Evolutionary conservation across 2,329 filamentous ascomycete species (phyloP), one percentile per base, ranked within the genome.

Genomic region (Paraphoma sp.): DNA sequence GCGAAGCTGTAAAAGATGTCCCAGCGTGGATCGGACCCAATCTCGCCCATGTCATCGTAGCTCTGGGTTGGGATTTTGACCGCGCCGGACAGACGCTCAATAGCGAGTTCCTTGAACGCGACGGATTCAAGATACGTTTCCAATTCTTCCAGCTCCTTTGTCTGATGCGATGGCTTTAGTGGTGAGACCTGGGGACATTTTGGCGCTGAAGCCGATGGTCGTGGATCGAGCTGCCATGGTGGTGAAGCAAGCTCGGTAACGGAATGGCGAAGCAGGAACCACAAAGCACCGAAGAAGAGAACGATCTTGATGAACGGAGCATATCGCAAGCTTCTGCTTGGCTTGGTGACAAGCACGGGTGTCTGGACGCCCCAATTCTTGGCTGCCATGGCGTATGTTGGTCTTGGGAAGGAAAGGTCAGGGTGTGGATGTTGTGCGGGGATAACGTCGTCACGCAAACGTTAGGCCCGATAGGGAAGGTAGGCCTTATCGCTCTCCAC

Each of bases 21-120:
- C 82, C 87, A 90, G 49, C 84, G 79, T 43, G 80, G 72, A 64
- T 89, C 87, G 42, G 80, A 75, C 30, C 82, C 84, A 14, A 88
- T 74, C 0, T 76, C 72, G 4, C 83, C 83, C 59, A 87, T 75
- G 58, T 86, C 81, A 62, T 87, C 84, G 51, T 81, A 86, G 0
- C 82, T 82, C 46, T 84, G 76, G 1, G 85, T 85, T 0, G 84
- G 83, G 28, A 87, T 79, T 63, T 82, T 80, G 30, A 88, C 78
- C 18, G 82, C 78, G 3, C 78, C 77, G 12, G 81, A 71, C 55
- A 85, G 65, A 11, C 74, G 66, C 30, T 65, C 56, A n/a, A 78
- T 69, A 4, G 71, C 71, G 29, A 68, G 57, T 44, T 73, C 64
- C 14, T 65, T 65, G 48, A 75, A 76, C 8, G 59, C 57, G 4